Evolutionary conservation across 2,329 filamentous ascomycete genomes (phyloP), one percentile per base, ranked within the genome.

Genomic region (Penicillium sp.): DNA sequence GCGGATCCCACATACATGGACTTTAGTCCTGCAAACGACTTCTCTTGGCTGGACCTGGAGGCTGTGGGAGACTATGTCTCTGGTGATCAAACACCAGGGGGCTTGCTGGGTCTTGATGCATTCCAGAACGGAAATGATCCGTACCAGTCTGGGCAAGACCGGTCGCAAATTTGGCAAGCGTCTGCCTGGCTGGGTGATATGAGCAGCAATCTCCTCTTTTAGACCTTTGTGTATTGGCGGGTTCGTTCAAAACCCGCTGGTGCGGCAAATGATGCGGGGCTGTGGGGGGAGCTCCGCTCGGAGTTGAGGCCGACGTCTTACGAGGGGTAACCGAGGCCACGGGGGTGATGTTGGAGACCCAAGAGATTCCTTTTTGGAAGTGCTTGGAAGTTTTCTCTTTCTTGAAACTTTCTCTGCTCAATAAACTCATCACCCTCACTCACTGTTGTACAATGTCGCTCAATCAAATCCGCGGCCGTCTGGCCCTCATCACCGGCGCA

Each of bases 11-110:
- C 68, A 5, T 73, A 76, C 60, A 64, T 76, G 69, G 66, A 79
- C 58, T 75, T 76, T 70, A 76, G 79, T 70, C 75, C 79, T 53
- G 76, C 81, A 2, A 83, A 85, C 53, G 82, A 84, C 44, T 87
- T 87, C 70, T 86, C 84, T 0, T 87, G 85, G 85, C 77, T 85
- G 1, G 84, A 87, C 66, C 73, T 87, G 5, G 82, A 83, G 58
- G 85, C 85, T 1, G 80, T 87, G 2, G 84, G 84, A 0, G 84
- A 87, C 61, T 86, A 83, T 65, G 82, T 81, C 19, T 79, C 77
- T 4, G 77, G 78, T 3, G 79, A 81, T 52, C 76, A 74, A 50
- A 75, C 76, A 22, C 62, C 73, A 2, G 70, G 70, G 13, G 72
- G 71, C 22, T 60, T 76, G n/a, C 55, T 77, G 16, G 74, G 73